Percentiles rank a stretch among this genome's conserved stretches.
Conservation (phyloP, 176 grass and related monocot genomes). For the Carex kokanica region DNA sequence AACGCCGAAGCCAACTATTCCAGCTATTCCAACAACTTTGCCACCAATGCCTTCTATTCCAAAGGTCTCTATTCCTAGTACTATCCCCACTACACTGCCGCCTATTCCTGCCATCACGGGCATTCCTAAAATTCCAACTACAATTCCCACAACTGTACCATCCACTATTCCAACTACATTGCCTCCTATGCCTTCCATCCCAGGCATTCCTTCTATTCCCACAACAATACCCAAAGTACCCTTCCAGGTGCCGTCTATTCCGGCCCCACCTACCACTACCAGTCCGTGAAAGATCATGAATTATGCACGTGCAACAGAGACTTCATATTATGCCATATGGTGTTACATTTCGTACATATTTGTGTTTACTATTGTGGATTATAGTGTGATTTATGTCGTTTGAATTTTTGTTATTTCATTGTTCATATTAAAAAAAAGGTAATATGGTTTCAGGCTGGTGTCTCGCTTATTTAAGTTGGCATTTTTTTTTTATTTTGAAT, state of each 20-base stretch:
- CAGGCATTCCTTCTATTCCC: background rate
- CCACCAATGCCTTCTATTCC: slow-evolving; percentile 41
- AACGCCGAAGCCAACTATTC: slow-evolving; percentile 21
- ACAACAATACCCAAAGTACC: background rate
- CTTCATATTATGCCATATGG: background rate
- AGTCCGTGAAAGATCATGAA: slow-evolving; percentile 15
- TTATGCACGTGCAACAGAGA: background rate
- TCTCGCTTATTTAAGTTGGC: background rate
- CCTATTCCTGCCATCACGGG: background rate
- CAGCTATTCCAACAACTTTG: slow-evolving; percentile 38
- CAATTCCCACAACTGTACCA: background rate
- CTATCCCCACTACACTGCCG: background rate
- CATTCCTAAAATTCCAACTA: background rate
- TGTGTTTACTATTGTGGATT: too few relatives aligned
- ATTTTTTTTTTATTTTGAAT: background rate
- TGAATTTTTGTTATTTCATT: too few relatives aligned
- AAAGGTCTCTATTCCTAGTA: slow-evolving; percentile 23
- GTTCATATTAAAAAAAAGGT: too few relatives aligned
- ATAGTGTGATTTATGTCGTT: too few relatives aligned
- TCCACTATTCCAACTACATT: slow-evolving; percentile 13
- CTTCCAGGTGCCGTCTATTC: background rate
- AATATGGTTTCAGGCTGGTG: background rate
- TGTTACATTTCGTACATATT: too few relatives aligned
- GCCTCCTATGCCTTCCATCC: slow-evolving; percentile 16
- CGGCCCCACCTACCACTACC: background rate